These are phyloP conservation scores for Mycena belliarum DNA, from an alignment of 768 basidiomycete genomes.

Conservation along the genomic window DNA sequence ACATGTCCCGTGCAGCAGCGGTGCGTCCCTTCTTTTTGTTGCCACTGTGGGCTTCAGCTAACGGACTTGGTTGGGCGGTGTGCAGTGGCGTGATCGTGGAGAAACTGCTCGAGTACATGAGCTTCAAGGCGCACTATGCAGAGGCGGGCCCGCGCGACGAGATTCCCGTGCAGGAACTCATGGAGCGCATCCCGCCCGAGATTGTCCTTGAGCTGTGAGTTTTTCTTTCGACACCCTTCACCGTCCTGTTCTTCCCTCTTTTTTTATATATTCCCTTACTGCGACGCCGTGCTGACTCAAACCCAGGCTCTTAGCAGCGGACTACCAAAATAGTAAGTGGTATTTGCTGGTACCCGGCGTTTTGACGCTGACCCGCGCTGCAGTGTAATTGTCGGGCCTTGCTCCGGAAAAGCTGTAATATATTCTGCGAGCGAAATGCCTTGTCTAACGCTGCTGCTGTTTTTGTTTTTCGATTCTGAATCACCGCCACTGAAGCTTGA, in stretches of 20 bases:
- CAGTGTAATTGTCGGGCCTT: conserved; percentile 1
- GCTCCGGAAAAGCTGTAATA: not conserved
- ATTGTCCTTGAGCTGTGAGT: conserved; percentile 88
- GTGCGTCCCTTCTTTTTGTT: conserved; percentile 39
- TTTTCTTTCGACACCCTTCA: not conserved
- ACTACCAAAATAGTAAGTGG: conserved; percentile 21
- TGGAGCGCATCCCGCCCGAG: conserved; percentile 83
- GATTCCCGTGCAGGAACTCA: conserved; percentile 72
- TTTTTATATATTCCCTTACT: too few relatives aligned
- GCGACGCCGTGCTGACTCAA: not conserved
- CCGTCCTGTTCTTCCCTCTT: not conserved
- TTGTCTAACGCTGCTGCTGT: too few relatives aligned
- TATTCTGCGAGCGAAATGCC: too few relatives aligned
- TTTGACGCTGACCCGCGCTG: not conserved
- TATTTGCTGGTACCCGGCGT: not conserved
- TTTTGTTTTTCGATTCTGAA: too few relatives aligned
- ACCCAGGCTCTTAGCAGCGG: conserved; percentile 17
- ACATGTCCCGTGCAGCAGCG: conserved; percentile 72
- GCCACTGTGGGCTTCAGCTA: not conserved
- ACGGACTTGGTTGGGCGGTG: too few relatives aligned
- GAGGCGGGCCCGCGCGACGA: conserved; percentile 73
- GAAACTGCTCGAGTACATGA: conserved; percentile 88
- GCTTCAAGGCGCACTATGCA: conserved; percentile 80
- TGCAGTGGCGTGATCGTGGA: conserved; percentile 74
- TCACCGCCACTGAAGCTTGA: too few relatives aligned